Base-by-base conservation (phyloP, 306 rosid genomes). In the Vigna trinervia region DNA sequence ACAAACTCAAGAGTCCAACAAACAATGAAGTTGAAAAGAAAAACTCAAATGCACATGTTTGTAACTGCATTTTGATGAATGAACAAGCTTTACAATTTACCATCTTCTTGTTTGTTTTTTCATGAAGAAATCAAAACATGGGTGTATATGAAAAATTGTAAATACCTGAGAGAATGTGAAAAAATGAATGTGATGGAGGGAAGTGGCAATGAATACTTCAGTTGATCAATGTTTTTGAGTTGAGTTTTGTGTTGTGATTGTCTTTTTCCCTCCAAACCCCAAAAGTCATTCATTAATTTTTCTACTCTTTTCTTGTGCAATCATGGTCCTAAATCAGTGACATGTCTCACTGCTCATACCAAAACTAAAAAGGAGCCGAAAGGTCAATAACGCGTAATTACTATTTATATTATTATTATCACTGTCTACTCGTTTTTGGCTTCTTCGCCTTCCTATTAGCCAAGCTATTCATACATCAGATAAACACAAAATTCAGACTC, bases 301-400 rank as follows among this genome's bases (percentile, higher is more conserved):
- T 63, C 9, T 28, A 15, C 22, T 62, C 17, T 52, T 76, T 39
- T 66, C 43, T n/a, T 50, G 28, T 45, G 73, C 30, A 58, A 26
- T 66, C 74, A 77, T 65, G 10, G 2, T 64, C n/a, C 19, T 41
- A 41, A 19, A 12, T 20, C 53, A 22, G 30, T 66, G 36, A 20
- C 68, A 41, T 14, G 17, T 52, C 81, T 54, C 69, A 77, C 9
- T 77, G 68, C 56, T 53, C 59, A 38, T 41, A 20, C 53, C 53
- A 54, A 77, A 52, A 30, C 47, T 4, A 41, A 41, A 77, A 77
- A 77, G 57, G 47, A 66, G 48, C 81, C 46, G 15, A 66, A 41
- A 77, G 65, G 81, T 77, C 81, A 77, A 66, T 39, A 5, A 66
- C 81, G 74, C 74, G 74, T 77, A 52, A 66, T 77, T 76, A 53